Evolutionary conservation across 805 yeast species (phyloP), one percentile per base, ranked within the genome.

Genomic region (Diddensiella santjacobensis): DNA sequence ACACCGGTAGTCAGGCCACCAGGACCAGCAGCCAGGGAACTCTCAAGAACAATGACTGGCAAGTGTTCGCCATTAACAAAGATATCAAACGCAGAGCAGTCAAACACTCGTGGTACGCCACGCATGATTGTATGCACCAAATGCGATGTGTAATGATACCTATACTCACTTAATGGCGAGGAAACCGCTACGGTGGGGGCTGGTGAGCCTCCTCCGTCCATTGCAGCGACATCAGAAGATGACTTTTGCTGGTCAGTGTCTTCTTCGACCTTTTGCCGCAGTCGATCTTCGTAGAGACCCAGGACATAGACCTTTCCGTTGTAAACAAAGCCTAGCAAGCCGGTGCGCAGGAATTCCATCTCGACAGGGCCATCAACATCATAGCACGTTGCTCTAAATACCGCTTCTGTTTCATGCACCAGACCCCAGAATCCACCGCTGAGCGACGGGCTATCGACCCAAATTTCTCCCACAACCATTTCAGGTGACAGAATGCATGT

Each of bases 361-460:
- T 84, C 88, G 18, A 86, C 63, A 1, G 74, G 68, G 0, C 95
- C 95, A 46, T 78, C 76, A 42, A 82, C 81, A 53, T 84, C 90
- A 35, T 79, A 71, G 59, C 95, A 86, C 53, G 80, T 78, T 0
- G 96, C 96, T 58, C 84, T 93, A 66, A 88, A 88, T 1, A 87
- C 83, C 51, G 73, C 75, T 50, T 79, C 81, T 0, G 95, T 84
- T 39, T 85, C 87, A 44, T 69, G 79, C 22, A 68, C 81, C 17
- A 78, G 64, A 1, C 81, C 90, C 83, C 89, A 88, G 60, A 85
- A 87, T 0, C 96, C 96, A 13, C 96, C 96, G 1, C 95, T 83
- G 4, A 93, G 68, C 51, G 95, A 85, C 1, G 91, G 91, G 38
- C 95, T 84, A 59, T 90, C 96, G n/a, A 93, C 86, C 98, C 98